Conservation (phyloP, 106 monocot genomes). For the Triglochin maritima region DNA sequence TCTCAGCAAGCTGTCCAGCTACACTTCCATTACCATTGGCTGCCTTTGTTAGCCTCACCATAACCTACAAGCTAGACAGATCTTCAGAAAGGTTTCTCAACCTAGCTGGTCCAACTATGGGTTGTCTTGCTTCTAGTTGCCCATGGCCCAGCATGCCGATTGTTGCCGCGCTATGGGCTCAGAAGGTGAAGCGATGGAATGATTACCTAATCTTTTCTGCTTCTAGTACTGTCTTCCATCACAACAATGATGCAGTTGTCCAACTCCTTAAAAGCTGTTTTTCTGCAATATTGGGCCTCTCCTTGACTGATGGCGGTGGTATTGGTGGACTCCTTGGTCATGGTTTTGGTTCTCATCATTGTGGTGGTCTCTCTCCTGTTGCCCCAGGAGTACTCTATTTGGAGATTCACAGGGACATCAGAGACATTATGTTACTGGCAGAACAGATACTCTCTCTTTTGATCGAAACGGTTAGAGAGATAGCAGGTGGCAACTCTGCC, state of each 20-base stretch:
- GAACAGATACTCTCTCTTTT: slow-evolving; percentile 67
- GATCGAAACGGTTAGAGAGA: slow-evolving; percentile 47
- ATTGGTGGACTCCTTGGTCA: slow-evolving; percentile 85
- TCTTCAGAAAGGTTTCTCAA: slow-evolving; percentile 74
- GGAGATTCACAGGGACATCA: slow-evolving; percentile 53
- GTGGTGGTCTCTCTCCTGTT: slow-evolving; percentile 63
- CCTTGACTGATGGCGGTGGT: slow-evolving; percentile 31
- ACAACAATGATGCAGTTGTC: slow-evolving; percentile 61
- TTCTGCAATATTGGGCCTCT: slow-evolving; percentile 36
- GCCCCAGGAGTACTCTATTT: slow-evolving; percentile 88
- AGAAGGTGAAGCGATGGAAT: slow-evolving; percentile 85
- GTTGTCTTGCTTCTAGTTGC: slow-evolving; percentile 77
- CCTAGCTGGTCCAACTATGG: slow-evolving; percentile 80
- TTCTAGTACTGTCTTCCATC: slow-evolving; percentile 84
- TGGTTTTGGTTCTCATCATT: slow-evolving; percentile 75
- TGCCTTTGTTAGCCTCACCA: slow-evolving; percentile 90
- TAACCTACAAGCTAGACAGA: slow-evolving; percentile 91
- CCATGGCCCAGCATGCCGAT: slow-evolving; percentile 99
- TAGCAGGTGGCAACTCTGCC: slow-evolving; percentile 22
- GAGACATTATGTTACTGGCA: slow-evolving; percentile 42
- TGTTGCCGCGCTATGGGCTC: slow-evolving; percentile 82
- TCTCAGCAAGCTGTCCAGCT: slow-evolving; percentile 31
- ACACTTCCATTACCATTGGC: slow-evolving; percentile 84
- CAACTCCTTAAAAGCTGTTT: slow-evolving; percentile 94
- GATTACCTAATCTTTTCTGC: slow-evolving; percentile 84